Evolutionary conservation across 805 yeast genomes (phyloP).

Genomic region (Teunomyces tritomae): DNA sequence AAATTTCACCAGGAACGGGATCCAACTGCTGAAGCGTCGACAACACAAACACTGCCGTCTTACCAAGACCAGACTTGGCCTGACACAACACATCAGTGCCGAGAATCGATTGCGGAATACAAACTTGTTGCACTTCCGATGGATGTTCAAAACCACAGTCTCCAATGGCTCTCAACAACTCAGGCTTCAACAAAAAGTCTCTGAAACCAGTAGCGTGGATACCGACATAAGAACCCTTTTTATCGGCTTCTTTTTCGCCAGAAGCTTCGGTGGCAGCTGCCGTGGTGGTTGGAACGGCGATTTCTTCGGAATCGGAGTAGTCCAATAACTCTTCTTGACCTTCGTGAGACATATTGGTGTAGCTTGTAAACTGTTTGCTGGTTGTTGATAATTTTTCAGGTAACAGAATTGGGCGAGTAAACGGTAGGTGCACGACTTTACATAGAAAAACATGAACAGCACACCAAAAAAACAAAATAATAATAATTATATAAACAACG

Average conservation of each 20-base stretch:
- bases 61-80: conserved; percentile 99
- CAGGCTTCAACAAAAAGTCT: conserved; percentile 95
- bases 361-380: not conserved
- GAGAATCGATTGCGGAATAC: conserved; percentile 96
- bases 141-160: conserved; percentile 99
- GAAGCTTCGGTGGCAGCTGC: conserved; percentile 41
- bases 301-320: conserved; percentile 97
- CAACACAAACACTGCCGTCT: conserved; percentile 95
- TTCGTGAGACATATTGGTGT: conserved; percentile 73
- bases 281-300: conserved; percentile 59
- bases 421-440: not conserved
- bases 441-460: not conserved
- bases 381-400: conserved; percentile 4
- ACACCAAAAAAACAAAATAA: not conserved
- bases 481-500: too few relatives aligned
- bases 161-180: conserved; percentile 93
- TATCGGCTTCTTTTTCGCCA: conserved; percentile 62
- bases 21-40: conserved; percentile 96
- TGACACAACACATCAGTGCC: conserved; percentile 98
- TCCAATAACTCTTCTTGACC: conserved; percentile 99
- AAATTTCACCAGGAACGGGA: conserved; percentile 95
- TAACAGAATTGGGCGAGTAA: not conserved
- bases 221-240: conserved; percentile 97
- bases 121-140: conserved; percentile 97
- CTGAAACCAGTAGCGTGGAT: conserved; percentile 98